Evolutionary conservation across 352 stramenopile species (phyloP), one percentile per base, ranked within the genome.

Genomic region (Phytopythium chamaehyphon): DNA sequence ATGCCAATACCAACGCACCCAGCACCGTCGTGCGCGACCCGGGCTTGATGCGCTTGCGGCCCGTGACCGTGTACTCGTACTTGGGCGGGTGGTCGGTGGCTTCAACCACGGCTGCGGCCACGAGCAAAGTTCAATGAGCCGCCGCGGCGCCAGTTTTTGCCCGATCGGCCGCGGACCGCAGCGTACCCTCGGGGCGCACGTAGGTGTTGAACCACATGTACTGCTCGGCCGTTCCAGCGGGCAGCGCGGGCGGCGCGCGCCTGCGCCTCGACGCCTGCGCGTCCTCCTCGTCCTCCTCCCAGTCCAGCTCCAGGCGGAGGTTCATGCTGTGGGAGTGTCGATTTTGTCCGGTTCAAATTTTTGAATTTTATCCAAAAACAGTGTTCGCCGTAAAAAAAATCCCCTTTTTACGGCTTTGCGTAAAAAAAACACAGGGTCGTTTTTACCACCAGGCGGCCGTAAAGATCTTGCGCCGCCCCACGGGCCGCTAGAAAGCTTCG

Each of bases 31-130:
- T 76, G 31, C 66, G 71, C 6, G 78, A 82, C 1, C 75, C 76
- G 14, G 73, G 62, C 53, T 94, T 94, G 7, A 89, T 65, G 19
- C 84, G 84, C 54, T 79, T 88, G 16, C 69, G 61, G 22, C 84
- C 82, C 16, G 79, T 90, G 4, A 92, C 84, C 2, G 67, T 86
- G 31, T 78, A 90, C 47, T 93, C 73, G 37, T 90, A 88, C 46
- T 90, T 73, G 11, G 76, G 71, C 21, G 48, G 71, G 35, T 90
- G 74, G 2, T 90, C 64, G 15, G 59, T 90, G 18, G 82, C 76
- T 57, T 95, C 84, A 9, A 90, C 62, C 1, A 95, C 66, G 50
- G 90, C 84, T 95, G 61, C 18, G 49, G 14, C 44, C 12, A 44
- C 16, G 51, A 16, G 36, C n/a, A 45, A 5, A 24, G 5, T 46